Conservation (phyloP, 805 yeast species). For the Candida parachauliodes region DNA sequence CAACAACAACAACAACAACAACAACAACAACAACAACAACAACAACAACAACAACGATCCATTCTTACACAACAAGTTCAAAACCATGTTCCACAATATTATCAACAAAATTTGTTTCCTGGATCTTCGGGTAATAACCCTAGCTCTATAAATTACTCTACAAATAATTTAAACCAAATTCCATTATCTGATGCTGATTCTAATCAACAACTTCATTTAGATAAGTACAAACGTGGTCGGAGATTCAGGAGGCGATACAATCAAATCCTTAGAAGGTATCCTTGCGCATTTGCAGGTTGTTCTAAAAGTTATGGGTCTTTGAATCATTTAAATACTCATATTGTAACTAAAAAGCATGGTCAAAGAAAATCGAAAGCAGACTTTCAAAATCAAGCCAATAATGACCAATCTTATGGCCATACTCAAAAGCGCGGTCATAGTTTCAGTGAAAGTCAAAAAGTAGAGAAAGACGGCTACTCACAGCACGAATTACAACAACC, state of each 20-base stretch:
- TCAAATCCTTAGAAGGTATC: constrained; percentile 33
- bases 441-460: not conserved
- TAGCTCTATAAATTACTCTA: constrained; percentile 2
- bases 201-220: constrained; percentile 1
- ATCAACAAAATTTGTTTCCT: not conserved
- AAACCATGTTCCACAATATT: constrained; percentile 2
- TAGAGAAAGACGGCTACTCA: not conserved
- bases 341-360: constrained; percentile 44
- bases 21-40: constrained; percentile 1
- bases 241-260: constrained; percentile 34
- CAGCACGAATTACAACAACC: constrained; percentile 1
- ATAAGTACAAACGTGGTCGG: constrained; percentile 22
- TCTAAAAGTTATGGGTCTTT: constrained; percentile 40
- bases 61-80: not conserved
- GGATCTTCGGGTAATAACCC: not conserved
- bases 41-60: too few species aligned
- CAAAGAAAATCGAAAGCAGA: constrained; percentile 39
- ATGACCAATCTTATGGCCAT: too few species aligned
- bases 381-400: constrained; percentile 20
- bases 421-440: too few species aligned
- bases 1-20: not conserved
- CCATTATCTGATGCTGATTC: constrained; percentile 11
- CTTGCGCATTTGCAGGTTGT: constrained; percentile 36
- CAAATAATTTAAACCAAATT: constrained; percentile 1
- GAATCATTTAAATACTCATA: constrained; percentile 43